Conservation (phyloP, 2,329 filamentous ascomycete species). For the Stachybotrys elegans region DNA sequence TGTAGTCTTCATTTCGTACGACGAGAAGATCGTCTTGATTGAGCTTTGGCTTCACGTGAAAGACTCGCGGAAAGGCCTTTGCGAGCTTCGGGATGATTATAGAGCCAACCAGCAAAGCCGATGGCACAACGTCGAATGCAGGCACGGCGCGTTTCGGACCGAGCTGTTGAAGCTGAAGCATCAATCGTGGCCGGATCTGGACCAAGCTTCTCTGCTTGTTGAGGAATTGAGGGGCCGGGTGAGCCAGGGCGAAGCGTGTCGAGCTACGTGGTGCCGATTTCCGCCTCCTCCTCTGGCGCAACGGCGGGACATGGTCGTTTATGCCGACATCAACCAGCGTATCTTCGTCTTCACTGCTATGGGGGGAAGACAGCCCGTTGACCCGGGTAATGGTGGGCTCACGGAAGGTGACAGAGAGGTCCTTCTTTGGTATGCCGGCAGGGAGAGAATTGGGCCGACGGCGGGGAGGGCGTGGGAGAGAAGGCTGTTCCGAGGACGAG, state of each 20-base stretch:
- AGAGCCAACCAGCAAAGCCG: conserved; percentile 51
- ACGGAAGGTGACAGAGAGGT: conserved; percentile 43
- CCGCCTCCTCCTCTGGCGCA: conserved; percentile 30
- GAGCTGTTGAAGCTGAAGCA: conserved; percentile 69
- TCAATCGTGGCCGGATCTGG: conserved; percentile 60
- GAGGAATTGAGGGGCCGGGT: conserved; percentile 56
- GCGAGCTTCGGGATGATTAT: conserved; percentile 54
- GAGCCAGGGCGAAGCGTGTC: conserved; percentile 62
- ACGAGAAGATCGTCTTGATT: conserved; percentile 66
- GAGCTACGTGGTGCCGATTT: conserved; percentile 48
- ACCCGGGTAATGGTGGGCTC: conserved; percentile 26
- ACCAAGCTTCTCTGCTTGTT: conserved; percentile 61
- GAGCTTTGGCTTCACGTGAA: conserved; percentile 58
- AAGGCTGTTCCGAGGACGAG: too few species aligned
- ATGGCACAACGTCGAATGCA: conserved; percentile 68
- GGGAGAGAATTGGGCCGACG: conserved; percentile 24
- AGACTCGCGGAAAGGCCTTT: conserved; percentile 58
- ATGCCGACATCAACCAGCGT: conserved; percentile 35
- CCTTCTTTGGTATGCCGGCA: conserved; percentile 31
- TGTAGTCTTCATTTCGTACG: conserved; percentile 65
- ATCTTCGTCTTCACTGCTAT: conserved; percentile 45
- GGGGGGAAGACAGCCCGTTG: conserved; percentile 6
- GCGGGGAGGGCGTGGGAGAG: not conserved
- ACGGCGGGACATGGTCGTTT: conserved; percentile 40
- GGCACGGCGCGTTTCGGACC: conserved; percentile 58